Conservation (phyloP, 495 filamentous ascomycete genomes). For the Staphylotrichum longicolle region DNA sequence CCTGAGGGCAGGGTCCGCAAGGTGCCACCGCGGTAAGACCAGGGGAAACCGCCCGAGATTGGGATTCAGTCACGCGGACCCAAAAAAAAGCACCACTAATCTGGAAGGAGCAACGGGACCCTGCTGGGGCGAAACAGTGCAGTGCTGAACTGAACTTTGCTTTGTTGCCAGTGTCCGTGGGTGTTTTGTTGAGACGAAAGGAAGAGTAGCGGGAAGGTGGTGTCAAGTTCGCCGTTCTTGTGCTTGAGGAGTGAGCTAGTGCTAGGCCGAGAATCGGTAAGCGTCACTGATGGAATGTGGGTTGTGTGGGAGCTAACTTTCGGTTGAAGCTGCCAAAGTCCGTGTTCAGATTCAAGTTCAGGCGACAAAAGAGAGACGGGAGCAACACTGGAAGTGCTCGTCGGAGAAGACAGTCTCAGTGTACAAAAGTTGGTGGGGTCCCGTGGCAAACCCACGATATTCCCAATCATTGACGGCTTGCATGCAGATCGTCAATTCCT, state of each 20-base stretch:
- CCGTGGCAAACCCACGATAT: slow-evolving; percentile 5
- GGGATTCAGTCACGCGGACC: slow-evolving; percentile 28
- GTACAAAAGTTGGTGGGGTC: too few species aligned
- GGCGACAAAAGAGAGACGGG: too few species aligned
- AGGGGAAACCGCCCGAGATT: slow-evolving; percentile 16
- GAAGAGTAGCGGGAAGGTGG: background rate
- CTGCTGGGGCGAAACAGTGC: slow-evolving; percentile 12
- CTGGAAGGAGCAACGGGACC: slow-evolving; percentile 18
- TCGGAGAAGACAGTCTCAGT: too few species aligned
- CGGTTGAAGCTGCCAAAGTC: too few species aligned
- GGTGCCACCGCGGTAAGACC: slow-evolving; percentile 18
- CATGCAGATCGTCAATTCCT: slow-evolving; percentile 13
- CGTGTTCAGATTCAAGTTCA: too few species aligned
- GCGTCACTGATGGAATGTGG: too few species aligned
- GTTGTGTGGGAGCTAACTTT: too few species aligned
- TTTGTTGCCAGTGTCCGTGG: background rate
- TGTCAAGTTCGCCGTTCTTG: background rate
- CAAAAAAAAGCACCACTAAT: slow-evolving; percentile 25
- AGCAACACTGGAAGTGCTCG: too few species aligned
- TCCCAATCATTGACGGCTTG: background rate
- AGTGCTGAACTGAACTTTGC: background rate
- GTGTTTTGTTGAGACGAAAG: background rate
- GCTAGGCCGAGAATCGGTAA: too few species aligned
- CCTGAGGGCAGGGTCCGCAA: slow-evolving; percentile 19
- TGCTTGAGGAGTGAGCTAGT: too few species aligned